Evolutionary conservation across 202 grass and related monocot species (phyloP).

Genomic region (Alloteropsis angusta): DNA sequence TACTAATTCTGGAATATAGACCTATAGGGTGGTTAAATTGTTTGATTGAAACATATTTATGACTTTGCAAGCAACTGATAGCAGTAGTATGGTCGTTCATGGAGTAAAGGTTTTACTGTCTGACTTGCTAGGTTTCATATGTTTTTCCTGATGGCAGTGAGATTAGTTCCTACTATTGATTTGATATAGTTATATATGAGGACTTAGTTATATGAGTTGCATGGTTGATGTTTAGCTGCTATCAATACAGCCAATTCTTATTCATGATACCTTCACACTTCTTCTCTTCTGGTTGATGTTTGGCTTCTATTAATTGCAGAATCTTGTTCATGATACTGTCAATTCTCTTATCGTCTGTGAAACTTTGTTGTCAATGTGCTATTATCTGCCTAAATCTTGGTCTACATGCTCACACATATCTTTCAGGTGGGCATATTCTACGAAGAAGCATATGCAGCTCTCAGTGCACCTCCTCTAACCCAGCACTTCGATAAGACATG

Average conservation of each 20-base stretch:
- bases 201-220: not conserved
- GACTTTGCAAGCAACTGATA: not conserved
- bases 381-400: conserved; percentile 12
- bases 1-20: not conserved
- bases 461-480: conserved; percentile 53
- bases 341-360: conserved; percentile 13
- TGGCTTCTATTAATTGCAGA: conserved; percentile 4
- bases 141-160: not conserved
- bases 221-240: conserved; percentile 4
- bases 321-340: not conserved
- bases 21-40: not conserved
- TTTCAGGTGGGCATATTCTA: conserved; percentile 90
- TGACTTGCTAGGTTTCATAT: not conserved
- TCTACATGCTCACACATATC: not conserved
- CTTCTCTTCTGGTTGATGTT: conserved; percentile 5
- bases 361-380: conserved; percentile 2
- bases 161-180: not conserved
- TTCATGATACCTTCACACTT: not conserved
- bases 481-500: conserved; percentile 85
- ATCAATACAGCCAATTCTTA: conserved; percentile 2
- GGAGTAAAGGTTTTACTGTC: not conserved
- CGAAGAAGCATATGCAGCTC: conserved; percentile 75
- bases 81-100: not conserved
- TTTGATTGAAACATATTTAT: not conserved
- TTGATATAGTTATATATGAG: conserved; percentile 6